phyloP scores from a whole-genome alignment of 257 asterid species.

The Hygrophila difformis region DNA sequence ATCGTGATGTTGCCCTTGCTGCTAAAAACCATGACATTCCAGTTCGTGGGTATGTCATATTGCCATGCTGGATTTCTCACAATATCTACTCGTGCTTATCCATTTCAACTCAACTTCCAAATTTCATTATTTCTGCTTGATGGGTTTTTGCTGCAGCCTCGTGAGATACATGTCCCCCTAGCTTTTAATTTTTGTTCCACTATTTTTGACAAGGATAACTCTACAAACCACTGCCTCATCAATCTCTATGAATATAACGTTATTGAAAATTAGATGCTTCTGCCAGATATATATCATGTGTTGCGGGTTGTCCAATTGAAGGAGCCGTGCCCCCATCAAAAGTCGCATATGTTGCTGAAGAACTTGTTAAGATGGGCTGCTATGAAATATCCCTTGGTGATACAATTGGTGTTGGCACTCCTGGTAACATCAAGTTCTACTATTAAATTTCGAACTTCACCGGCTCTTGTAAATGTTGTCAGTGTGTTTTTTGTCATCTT shows the following conservation, averaged over 20 bases:
- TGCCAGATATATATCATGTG: slow-evolving; percentile 79
- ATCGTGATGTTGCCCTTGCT: slow-evolving; percentile 68
- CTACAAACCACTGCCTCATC: too few relatives aligned
- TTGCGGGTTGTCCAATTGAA: slow-evolving; percentile 95
- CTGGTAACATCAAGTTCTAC: slow-evolving; percentile 45
- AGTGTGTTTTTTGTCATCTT: slow-evolving; percentile 10
- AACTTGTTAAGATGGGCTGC: slow-evolving; percentile 81
- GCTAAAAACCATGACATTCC: slow-evolving; percentile 59
- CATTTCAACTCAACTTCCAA: slow-evolving; percentile 6
- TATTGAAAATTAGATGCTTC: slow-evolving; percentile 16
- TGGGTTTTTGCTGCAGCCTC: too few relatives aligned
- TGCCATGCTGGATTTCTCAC: slow-evolving; percentile 4
- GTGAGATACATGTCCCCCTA: too few relatives aligned
- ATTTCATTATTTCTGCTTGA: too few relatives aligned
- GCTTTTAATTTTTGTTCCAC: too few relatives aligned
- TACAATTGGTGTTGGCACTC: slow-evolving; percentile 94
- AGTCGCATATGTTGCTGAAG: slow-evolving; percentile 83
- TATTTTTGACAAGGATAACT: too few relatives aligned
- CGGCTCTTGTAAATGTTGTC: not conserved
- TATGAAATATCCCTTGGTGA: slow-evolving; percentile 91
- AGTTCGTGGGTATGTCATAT: slow-evolving; percentile 67
- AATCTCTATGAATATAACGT: too few relatives aligned
- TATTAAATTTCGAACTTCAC: slow-evolving; percentile 4
- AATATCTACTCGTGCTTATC: slow-evolving; percentile 1
- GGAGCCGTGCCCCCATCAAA: slow-evolving; percentile 75